phyloP scores from a whole-genome alignment of 805 yeast species.

The Torulaspora microellipsoides region DNA sequence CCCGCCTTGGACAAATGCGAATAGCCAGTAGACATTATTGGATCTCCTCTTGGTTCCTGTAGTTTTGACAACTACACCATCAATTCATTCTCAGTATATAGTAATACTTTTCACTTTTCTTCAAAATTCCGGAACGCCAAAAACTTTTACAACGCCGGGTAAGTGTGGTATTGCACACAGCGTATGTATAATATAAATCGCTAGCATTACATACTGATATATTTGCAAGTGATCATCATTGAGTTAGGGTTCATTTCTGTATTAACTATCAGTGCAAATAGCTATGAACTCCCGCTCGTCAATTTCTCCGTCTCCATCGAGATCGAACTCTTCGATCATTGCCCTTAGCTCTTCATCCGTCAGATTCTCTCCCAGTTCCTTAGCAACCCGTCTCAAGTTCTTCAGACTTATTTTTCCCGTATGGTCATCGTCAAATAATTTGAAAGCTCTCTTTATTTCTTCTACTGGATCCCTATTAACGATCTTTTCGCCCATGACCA shows the following conservation, averaged over 20 bases:
- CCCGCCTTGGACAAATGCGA: constrained; percentile 37
- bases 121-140: too few species aligned
- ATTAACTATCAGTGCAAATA: constrained; percentile 68
- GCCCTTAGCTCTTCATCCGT: constrained; percentile 91
- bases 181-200: too few species aligned
- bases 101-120: too few species aligned
- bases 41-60: not conserved
- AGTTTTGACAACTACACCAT: too few species aligned
- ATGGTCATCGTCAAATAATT: constrained; percentile 78
- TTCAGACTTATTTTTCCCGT: constrained; percentile 83
- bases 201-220: too few species aligned
- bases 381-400: constrained; percentile 82
- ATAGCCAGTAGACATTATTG: constrained; percentile 19
- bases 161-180: too few species aligned
- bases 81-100: too few species aligned
- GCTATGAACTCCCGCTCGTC: constrained; percentile 87
- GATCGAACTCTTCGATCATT: constrained; percentile 96
- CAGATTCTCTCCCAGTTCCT: constrained; percentile 86
- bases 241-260: too few species aligned
- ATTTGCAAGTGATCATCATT: too few species aligned
- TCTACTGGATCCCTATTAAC: constrained; percentile 87
- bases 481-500: constrained; percentile 70
- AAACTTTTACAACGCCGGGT: too few species aligned
- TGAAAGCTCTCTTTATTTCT: constrained; percentile 86
- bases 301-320: constrained; percentile 94